These are phyloP conservation scores for Tephrocybe sp. DNA, from an alignment of 768 basidiomycete genomes.

Conservation along the genomic window DNA sequence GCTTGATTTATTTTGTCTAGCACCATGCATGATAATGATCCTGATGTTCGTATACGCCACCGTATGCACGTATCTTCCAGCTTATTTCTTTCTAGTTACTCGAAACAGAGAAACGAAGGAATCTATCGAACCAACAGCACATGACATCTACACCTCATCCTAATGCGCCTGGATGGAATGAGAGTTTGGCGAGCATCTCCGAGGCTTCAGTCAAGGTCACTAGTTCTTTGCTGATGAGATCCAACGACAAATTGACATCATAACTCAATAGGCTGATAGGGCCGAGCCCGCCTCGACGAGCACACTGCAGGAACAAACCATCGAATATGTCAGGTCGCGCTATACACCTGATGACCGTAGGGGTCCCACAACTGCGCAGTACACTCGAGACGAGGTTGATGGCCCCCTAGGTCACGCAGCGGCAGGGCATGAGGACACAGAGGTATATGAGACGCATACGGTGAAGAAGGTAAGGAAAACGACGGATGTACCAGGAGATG, in stretches of 20 bases:
- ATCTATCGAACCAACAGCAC: constrained; percentile 43
- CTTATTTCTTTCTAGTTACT: no score
- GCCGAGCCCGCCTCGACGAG: constrained; percentile 19
- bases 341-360: constrained; percentile 36
- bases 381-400: constrained; percentile 41
- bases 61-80: no score
- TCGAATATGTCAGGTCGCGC: constrained; percentile 40
- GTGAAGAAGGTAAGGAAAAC: constrained; percentile 12
- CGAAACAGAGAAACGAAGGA: constrained; percentile 54
- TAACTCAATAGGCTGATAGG: constrained; percentile 39
- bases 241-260: neutral
- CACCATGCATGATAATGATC: constrained; percentile 61
- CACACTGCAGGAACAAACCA: constrained; percentile 41
- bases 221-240: neutral
- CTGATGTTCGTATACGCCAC: constrained; percentile 50
- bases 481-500: constrained; percentile 11
- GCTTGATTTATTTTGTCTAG: constrained; percentile 32
- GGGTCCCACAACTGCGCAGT: constrained; percentile 34
- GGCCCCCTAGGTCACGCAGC: constrained; percentile 43
- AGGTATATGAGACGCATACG: constrained; percentile 14
- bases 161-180: constrained; percentile 73
- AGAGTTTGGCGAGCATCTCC: constrained; percentile 59
- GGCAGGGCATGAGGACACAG: constrained; percentile 27
- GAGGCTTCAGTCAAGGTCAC: constrained; percentile 66
- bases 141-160: constrained; percentile 48